Evolutionary conservation across 768 basidiomycete species (phyloP), one percentile per base, ranked within the genome.

Genomic region (Tricholoma hemisulphureum): DNA sequence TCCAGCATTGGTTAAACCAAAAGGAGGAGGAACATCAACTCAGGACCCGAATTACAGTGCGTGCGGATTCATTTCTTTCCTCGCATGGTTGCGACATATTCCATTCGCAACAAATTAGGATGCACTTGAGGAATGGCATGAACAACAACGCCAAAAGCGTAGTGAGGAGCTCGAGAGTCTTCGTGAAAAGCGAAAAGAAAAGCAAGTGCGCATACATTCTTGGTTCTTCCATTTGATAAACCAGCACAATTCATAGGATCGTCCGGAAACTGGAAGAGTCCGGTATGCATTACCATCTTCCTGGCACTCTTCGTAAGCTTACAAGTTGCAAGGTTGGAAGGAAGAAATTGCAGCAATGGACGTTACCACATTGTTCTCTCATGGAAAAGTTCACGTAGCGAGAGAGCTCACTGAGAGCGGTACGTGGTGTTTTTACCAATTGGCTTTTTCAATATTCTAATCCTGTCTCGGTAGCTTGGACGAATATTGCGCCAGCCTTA

Each of bases 401-500:
- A 73, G 56, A 50, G 75, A 73, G 13, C 67, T 78, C 56, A 79
- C 77, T 9, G 61, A 66, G 29, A 72, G 75, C 43, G 78, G 76
- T 77, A 61, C 28, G 75, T 65, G 26, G 18, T 24, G 18, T 18
- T 28, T 23, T 24, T 34, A 52, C 6, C 21, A 6, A 32, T 29
- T 7, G 7, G 28, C 46, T 9, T 29, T 49, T 55, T 4, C 29
- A 32, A 51, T 56, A 23, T 49, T 10, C 39, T 21, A 1, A 34
- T 46, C 35, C 51, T 16, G 10, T 14, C 18, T 49, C 31, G 24
- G 10, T 29, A 77, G 76, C 74, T 49, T 77, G 76, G 76, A 57
- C 61, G 35, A 78, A 74, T 45, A 78, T 77, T 39, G 67, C 65
- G 56, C 29, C 3, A 8, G 67, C 69, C 21, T 63, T 77, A 61